phyloP scores from a whole-genome alignment of 352 stramenopile species.

The Elongisporangium undulatum region DNA sequence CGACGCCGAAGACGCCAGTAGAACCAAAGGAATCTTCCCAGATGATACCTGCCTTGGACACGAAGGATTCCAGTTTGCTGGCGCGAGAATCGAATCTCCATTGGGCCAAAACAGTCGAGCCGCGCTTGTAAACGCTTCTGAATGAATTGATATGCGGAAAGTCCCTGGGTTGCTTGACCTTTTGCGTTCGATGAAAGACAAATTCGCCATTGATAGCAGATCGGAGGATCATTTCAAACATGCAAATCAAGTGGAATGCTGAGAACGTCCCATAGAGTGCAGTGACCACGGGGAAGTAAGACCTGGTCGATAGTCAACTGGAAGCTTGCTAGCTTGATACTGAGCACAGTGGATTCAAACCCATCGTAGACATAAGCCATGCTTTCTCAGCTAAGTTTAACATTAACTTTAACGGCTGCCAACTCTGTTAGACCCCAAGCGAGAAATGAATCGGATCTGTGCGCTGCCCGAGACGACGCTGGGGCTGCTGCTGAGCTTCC shows the following conservation, averaged over 20 bases:
- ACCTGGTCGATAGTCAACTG: slow-evolving; percentile 4
- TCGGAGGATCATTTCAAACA: neutral
- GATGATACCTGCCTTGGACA: neutral
- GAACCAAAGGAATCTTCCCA: neutral
- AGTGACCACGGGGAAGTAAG: neutral
- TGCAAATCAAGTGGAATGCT: neutral
- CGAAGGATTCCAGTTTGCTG: neutral
- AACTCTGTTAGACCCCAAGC: too few relatives aligned
- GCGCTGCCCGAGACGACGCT: too few relatives aligned
- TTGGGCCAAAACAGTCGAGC: too few relatives aligned
- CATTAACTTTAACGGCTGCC: too few relatives aligned
- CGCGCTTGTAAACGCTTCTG: too few relatives aligned
- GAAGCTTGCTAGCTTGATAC: slow-evolving; percentile 1
- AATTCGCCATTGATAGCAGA: neutral
- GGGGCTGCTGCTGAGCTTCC: too few relatives aligned
- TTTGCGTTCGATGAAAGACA: neutral
- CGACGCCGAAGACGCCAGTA: slow-evolving; percentile 7
- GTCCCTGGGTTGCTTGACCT: neutral
- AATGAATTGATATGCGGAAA: too few relatives aligned
- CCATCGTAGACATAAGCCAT: neutral
- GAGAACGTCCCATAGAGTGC: neutral
- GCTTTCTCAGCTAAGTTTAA: too few relatives aligned
- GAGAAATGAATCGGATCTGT: too few relatives aligned
- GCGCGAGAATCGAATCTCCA: too few relatives aligned
- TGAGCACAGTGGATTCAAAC: neutral